Base-by-base conservation (phyloP, 768 basidiomycete species). In the Termitomyces titanicus region DNA sequence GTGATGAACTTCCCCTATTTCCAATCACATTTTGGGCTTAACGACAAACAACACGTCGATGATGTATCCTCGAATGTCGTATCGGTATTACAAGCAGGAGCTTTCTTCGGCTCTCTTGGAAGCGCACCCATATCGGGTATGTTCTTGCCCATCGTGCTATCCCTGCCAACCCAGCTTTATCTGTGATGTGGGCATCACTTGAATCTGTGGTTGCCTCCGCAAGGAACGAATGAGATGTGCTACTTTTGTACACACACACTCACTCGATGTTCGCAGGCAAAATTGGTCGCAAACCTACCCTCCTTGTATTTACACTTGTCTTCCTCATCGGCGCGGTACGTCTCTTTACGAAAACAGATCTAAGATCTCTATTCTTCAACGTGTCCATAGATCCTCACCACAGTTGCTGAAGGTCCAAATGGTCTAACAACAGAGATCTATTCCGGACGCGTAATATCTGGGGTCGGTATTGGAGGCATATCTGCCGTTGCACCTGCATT, bases 401-500 rank as follows among this genome's bases (percentile, higher is more conserved):
- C 88, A 3, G 72, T 86, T 6, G 86, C 90, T 0, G 71, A 76
- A 46, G 78, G 81, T 9, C 67, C 73, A 6, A 77, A 75, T n/a
- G 87, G 88, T 5, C 70, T 93, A n/a, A n/a, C n/a, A 9, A 75
- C 74, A 11, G 80, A 86, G 65, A 91, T 94, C 55, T 94, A 94
- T 65, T 79, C 78, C 10, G 93, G 93, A 33, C 85, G 92, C 51
- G 87, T 92, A n/a, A n/a, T n/a, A n/a, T n/a, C n/a, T n/a, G n/a
- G n/a, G n/a, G n/a, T n/a, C n/a, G n/a, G n/a, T n/a, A n/a, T n/a
- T n/a, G n/a, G n/a, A n/a, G n/a, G n/a, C n/a, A n/a, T n/a, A n/a
- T n/a, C n/a, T n/a, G n/a, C n/a, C n/a, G n/a, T n/a, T n/a, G n/a
- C n/a, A n/a, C n/a, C n/a, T n/a, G n/a, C n/a, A n/a, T n/a, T n/a